Evolutionary conservation across 768 basidiomycete species (phyloP).

Genomic region (Hygrocybe coccinea): DNA sequence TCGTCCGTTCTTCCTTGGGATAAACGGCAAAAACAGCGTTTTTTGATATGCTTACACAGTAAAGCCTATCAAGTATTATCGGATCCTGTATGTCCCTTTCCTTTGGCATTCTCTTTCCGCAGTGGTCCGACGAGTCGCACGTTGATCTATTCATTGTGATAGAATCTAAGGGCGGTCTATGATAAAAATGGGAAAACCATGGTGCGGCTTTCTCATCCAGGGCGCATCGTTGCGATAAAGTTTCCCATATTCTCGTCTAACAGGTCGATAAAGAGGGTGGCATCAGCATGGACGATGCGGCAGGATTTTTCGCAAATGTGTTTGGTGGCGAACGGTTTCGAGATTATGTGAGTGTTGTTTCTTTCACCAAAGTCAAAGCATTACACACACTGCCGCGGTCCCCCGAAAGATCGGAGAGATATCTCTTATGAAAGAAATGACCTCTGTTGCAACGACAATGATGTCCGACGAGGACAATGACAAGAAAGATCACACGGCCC

Average conservation of each 20-base stretch:
- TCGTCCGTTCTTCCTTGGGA: constrained; percentile 11
- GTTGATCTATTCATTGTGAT: constrained; percentile 9
- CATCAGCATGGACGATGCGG: constrained; percentile 81
- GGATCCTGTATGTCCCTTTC: constrained; percentile 55
- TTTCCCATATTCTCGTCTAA: not conserved
- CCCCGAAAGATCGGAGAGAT: constrained; percentile 86
- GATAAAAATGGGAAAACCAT: constrained; percentile 93
- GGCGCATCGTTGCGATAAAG: not conserved
- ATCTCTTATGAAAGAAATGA: constrained; percentile 91
- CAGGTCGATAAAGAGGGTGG: constrained; percentile 77
- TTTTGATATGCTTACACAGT: constrained; percentile 35
- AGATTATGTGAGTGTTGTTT: constrained; percentile 65
- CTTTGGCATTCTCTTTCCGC: constrained; percentile 2
- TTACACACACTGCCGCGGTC: not conserved
- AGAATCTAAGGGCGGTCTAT: constrained; percentile 85
- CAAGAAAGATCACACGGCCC: constrained; percentile 55
- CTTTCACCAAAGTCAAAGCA: not conserved
- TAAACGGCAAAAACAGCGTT: not conserved
- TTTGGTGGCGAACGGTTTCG: constrained; percentile 92
- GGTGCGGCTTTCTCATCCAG: constrained; percentile 40
- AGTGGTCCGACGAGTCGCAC: not conserved
- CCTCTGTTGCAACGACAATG: constrained; percentile 76
- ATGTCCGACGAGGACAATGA: constrained; percentile 93
- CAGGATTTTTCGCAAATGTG: constrained; percentile 90
- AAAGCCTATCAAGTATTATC: constrained; percentile 95